Evolutionary conservation across 768 basidiomycete species (phyloP).

Genomic region (Chalciporus piperatus): DNA sequence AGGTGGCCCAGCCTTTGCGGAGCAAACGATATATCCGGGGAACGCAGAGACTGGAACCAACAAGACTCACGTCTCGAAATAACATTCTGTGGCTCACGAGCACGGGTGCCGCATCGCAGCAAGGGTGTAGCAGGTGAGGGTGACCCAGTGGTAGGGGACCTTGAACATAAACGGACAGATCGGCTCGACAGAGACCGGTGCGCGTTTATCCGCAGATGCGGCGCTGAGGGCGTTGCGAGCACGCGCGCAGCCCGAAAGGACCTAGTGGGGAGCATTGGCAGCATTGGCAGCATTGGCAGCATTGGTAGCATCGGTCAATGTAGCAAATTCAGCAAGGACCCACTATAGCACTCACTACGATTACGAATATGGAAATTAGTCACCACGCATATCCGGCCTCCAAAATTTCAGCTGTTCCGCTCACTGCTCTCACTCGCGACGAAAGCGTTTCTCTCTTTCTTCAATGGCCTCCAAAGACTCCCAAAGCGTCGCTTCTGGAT

Average conservation of each 20-base stretch:
- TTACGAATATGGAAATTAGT: conserved; percentile 7
- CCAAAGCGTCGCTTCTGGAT: conserved; percentile 33
- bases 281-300: conserved; percentile 36
- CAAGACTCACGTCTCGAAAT: conserved; percentile 32
- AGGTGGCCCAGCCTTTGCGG: conserved; percentile 67
- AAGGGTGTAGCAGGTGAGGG: conserved; percentile 9
- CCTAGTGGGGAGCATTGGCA: conserved; percentile 15
- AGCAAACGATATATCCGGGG: conserved; percentile 1
- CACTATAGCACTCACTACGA: no score
- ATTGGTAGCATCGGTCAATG: conserved; percentile 33
- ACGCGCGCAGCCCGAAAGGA: conserved; percentile 21
- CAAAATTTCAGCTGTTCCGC: conserved; percentile 27
- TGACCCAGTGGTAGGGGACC: no score
- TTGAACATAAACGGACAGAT: conserved; percentile 16
- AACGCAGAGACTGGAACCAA: conserved; percentile 7
- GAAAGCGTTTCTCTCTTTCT: conserved; percentile 4
- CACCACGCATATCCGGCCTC: conserved; percentile 21
- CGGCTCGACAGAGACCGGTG: conserved; percentile 23
- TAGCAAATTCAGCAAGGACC: no score
- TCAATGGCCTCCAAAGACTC: conserved; percentile 31
- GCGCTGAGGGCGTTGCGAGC: conserved; percentile 20
- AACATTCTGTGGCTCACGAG: conserved; percentile 6
- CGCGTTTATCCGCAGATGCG: conserved; percentile 23
- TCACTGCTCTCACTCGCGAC: conserved; percentile 21
- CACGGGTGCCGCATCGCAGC: conserved; percentile 5